Evolutionary conservation across 202 grass and related monocot species (phyloP), one percentile per base, ranked within the genome.

Genomic region (Saccharum hybrid): DNA sequence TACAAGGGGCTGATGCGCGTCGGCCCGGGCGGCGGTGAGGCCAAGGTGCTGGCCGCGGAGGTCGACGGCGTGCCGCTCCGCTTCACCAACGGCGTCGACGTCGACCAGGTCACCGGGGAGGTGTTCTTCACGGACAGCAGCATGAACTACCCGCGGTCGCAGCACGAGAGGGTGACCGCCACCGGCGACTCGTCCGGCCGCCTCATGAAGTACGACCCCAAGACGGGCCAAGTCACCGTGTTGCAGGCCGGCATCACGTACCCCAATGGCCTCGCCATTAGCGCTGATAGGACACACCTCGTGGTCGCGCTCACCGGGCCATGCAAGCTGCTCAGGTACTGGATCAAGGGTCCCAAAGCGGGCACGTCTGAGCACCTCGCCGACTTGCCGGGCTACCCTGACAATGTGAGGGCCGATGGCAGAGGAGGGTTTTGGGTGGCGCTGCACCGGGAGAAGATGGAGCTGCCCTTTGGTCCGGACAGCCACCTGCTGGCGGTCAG

Each of bases 101-200:
- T 90, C 14, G 83, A 94, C 22, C 91, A 94, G 56, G 67, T 82
- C 7, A 94, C 89, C 0, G 89, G 84, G 7, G 77, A 76, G 3
- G 88, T 91, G 2, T 94, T 85, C 40, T 94, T 94, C 45, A 89
- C 84, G 0, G 86, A 94, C 26, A 94, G 91, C 30, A 90, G 91
- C 71, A 84, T 26, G 43, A 62, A 65, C 37, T 77, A 59, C 10
- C 26, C 26, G 26, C 26, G 26, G 26, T 28, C 26, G 26, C 26
- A 28, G 26, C 26, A 28, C 26, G 26, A 28, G 26, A 28, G 26
- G 26, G 26, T 28, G 26, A 28, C 26, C 26, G 26, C 26, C 26
- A 28, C 26, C 26, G 26, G 26, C 26, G 26, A 28, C 26, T 28
- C 26, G 26, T 28, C 26, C 26, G 26, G 26, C 26, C 26, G 26